These are phyloP conservation scores for Cercophora scortea DNA, from an alignment of 495 filamentous ascomycete species.

Conservation along the genomic window DNA sequence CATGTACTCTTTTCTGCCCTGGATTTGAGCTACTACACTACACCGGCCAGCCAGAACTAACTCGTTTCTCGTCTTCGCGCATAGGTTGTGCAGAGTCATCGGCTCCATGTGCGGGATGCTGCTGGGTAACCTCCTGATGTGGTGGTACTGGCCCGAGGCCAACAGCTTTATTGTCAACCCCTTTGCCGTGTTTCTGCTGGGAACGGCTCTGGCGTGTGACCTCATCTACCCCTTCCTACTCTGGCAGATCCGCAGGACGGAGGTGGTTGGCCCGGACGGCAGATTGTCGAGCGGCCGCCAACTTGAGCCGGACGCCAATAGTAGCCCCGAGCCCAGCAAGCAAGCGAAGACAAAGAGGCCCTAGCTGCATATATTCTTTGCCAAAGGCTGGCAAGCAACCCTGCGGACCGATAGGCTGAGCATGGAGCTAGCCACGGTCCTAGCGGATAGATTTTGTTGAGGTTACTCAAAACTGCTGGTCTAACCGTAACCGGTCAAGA, in stretches of 20 bases:
- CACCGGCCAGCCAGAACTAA: background rate
- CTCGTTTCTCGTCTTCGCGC: background rate
- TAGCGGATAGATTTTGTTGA: background rate
- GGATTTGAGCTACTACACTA: too few relatives aligned
- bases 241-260: conserved; percentile 21
- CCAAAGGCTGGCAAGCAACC: background rate
- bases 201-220: conserved; percentile 25
- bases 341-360: background rate
- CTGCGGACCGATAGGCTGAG: background rate
- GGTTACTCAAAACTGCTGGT: background rate
- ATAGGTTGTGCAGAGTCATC: conserved; percentile 26
- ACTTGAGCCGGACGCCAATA: background rate
- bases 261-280: conserved; percentile 25
- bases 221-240: conserved; percentile 30
- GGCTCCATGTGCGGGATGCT: conserved; percentile 30
- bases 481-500: too few relatives aligned
- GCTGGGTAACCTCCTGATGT: conserved; percentile 22
- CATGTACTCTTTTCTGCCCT: too few relatives aligned
- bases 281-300: background rate
- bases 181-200: conserved; percentile 27
- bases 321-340: too few relatives aligned
- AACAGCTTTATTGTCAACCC: conserved; percentile 29
- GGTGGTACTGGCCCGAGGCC: conserved; percentile 35
- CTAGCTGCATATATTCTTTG: background rate
- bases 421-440: background rate